Evolutionary conservation across 805 yeast genomes (phyloP).

Genomic region (Saccharomycopsis malanga): DNA sequence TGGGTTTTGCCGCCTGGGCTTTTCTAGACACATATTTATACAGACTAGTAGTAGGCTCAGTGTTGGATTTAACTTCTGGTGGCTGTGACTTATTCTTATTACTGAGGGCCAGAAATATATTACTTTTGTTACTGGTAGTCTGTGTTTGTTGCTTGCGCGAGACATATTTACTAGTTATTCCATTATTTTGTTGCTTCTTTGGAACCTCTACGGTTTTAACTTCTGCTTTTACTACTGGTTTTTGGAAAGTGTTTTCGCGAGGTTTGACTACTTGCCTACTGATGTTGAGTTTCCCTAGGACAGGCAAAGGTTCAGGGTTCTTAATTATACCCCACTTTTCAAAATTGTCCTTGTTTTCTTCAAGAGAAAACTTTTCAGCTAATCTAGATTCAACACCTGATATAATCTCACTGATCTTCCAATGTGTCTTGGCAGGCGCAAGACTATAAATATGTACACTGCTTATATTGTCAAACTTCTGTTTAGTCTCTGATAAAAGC

Average conservation of each 20-base stretch:
- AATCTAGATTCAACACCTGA: conserved; percentile 13
- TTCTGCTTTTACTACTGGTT: too few species aligned
- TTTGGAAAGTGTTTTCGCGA: too few species aligned
- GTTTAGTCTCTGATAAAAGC: neutral
- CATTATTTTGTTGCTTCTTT: neutral
- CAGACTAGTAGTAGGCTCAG: neutral
- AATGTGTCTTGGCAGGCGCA: neutral
- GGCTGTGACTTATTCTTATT: neutral
- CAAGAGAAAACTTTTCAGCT: conserved; percentile 1
- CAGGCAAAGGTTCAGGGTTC: conserved; percentile 16
- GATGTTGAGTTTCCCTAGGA: too few species aligned
- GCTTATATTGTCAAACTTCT: neutral
- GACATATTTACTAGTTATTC: conserved; percentile 2
- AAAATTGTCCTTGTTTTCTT: conserved; percentile 1
- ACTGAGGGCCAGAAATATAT: conserved; percentile 22
- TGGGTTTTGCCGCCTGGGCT: conserved; percentile 6
- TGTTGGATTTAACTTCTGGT: neutral
- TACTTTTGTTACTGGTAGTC: conserved; percentile 14
- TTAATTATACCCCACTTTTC: conserved; percentile 23
- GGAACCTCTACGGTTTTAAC: neutral
- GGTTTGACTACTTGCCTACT: too few species aligned
- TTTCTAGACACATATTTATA: conserved; percentile 10
- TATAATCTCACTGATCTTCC: conserved; percentile 15
- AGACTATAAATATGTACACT: conserved; percentile 3
- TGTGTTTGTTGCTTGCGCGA: conserved; percentile 1